phyloP scores from a whole-genome alignment of 2,329 filamentous ascomycete species.

The Colletotrichum lindemuthianum region DNA sequence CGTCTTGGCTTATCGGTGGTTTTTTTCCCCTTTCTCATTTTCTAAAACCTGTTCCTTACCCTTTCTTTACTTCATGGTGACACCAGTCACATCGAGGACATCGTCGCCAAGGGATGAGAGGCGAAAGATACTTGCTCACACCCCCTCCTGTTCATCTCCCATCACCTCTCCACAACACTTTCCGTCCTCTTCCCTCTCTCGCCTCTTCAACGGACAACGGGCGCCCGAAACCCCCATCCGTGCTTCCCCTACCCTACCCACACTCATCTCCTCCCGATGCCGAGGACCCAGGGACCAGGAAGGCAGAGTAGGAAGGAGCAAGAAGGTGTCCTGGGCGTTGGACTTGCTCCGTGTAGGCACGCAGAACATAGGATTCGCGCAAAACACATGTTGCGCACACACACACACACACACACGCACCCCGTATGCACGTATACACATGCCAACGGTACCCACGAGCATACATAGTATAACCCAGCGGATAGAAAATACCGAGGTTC shows the following conservation, averaged over 20 bases:
- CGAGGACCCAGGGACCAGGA: constrained; percentile 21
- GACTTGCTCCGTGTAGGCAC: background rate
- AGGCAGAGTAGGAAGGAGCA: constrained; percentile 4
- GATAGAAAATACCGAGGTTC: too few species aligned
- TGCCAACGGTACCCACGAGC: too few species aligned
- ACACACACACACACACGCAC: constrained; percentile 7
- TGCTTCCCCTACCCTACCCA: background rate
- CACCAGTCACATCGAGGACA: too few species aligned
- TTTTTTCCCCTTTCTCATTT: too few species aligned
- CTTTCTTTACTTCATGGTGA: too few species aligned
- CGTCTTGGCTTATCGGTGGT: too few species aligned
- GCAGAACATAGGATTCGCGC: too few species aligned
- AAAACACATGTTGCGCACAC: too few species aligned
- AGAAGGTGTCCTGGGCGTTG: constrained; percentile 12
- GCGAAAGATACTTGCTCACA: too few species aligned
- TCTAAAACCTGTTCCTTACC: too few species aligned
- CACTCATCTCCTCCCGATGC: constrained; percentile 2
- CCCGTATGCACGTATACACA: background rate
- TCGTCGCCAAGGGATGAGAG: too few species aligned
- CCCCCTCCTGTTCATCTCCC: background rate
- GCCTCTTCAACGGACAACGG: constrained; percentile 23
- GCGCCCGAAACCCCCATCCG: constrained; percentile 9
- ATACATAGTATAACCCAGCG: too few species aligned
- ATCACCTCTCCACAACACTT: background rate
- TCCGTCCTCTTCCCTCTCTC: background rate